These are phyloP conservation scores for Auriscalpium orientale DNA, from an alignment of 768 basidiomycete species.

Conservation along the genomic window DNA sequence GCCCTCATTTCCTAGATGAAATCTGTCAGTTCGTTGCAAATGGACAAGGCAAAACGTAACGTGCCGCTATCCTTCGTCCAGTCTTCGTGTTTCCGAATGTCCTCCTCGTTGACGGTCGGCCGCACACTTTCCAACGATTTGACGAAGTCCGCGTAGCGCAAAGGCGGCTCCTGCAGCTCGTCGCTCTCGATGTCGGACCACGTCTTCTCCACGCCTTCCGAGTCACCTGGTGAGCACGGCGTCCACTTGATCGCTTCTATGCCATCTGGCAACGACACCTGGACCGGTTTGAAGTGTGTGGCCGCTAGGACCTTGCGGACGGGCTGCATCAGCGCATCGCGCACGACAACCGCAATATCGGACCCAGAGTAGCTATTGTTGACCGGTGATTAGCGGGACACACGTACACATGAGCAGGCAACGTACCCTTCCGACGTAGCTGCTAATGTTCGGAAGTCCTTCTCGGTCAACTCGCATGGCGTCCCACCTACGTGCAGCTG, in stretches of 20 bases:
- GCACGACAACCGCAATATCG: slow-evolving; percentile 89
- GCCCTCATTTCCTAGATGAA: neutral
- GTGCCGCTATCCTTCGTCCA: slow-evolving; percentile 82
- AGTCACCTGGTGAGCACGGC: slow-evolving; percentile 93
- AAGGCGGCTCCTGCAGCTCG: slow-evolving; percentile 82
- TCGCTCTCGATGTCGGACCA: slow-evolving; percentile 88
- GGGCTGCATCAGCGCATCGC: slow-evolving; percentile 97
- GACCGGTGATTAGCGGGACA: neutral
- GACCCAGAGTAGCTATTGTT: slow-evolving; percentile 76
- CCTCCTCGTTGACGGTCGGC: slow-evolving; percentile 83
- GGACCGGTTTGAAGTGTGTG: slow-evolving; percentile 82
- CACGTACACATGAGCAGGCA: neutral
- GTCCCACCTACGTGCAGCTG: slow-evolving; percentile 93
- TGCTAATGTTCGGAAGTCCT: slow-evolving; percentile 78
- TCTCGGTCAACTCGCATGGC: slow-evolving; percentile 70
- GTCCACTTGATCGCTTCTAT: slow-evolving; percentile 58
- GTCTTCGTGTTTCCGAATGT: slow-evolving; percentile 76
- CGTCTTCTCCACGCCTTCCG: slow-evolving; percentile 74
- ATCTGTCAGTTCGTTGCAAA: neutral
- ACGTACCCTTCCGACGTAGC: slow-evolving; percentile 78
- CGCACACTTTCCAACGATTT: slow-evolving; percentile 70
- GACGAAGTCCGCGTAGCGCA: slow-evolving; percentile 74
- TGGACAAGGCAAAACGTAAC: slow-evolving; percentile 16
- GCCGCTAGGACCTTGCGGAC: slow-evolving; percentile 93
- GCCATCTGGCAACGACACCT: slow-evolving; percentile 27